These are phyloP conservation scores for Pichia nanzhaoensis DNA, from an alignment of 805 yeast genomes.

Conservation along the genomic window DNA sequence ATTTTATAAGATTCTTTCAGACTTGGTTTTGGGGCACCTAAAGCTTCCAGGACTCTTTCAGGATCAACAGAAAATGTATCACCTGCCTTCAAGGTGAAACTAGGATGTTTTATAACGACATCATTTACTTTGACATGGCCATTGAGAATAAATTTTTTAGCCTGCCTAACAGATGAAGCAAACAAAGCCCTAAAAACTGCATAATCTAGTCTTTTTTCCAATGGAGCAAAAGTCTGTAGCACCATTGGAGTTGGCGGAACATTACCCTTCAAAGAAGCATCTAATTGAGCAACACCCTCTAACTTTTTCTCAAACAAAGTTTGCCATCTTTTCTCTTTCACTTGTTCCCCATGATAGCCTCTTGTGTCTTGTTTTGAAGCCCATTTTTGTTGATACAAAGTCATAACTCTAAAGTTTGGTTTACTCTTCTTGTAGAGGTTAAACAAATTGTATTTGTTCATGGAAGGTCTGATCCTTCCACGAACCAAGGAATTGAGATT, in stretches of 20 bases:
- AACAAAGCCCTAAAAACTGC: constrained; percentile 90
- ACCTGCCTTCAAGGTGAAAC: constrained; percentile 72
- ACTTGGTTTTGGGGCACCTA: constrained; percentile 82
- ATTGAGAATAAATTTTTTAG: constrained; percentile 75
- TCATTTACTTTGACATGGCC: constrained; percentile 88
- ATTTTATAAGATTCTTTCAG: constrained; percentile 57
- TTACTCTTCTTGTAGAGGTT: constrained; percentile 72
- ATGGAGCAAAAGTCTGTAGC: constrained; percentile 78
- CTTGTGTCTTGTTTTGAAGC: constrained; percentile 84
- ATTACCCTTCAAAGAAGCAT: constrained; percentile 65
- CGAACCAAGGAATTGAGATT: constrained; percentile 28
- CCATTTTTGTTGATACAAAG: constrained; percentile 92
- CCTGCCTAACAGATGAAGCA: constrained; percentile 90
- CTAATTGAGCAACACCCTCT: constrained; percentile 83
- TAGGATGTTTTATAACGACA: constrained; percentile 66
- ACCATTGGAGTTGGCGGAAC: constrained; percentile 67
- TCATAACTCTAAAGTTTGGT: constrained; percentile 45
- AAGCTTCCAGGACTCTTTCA: constrained; percentile 73
- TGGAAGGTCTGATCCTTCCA: constrained; percentile 69
- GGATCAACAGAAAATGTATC: constrained; percentile 85
- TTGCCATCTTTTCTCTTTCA: constrained; percentile 80
- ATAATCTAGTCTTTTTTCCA: constrained; percentile 84
- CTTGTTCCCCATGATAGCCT: constrained; percentile 91
- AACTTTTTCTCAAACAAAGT: constrained; percentile 60
- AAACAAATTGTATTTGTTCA: constrained; percentile 88